Base-by-base conservation (phyloP, 2,329 filamentous ascomycete species). In the Xylariaceae sp. region DNA sequence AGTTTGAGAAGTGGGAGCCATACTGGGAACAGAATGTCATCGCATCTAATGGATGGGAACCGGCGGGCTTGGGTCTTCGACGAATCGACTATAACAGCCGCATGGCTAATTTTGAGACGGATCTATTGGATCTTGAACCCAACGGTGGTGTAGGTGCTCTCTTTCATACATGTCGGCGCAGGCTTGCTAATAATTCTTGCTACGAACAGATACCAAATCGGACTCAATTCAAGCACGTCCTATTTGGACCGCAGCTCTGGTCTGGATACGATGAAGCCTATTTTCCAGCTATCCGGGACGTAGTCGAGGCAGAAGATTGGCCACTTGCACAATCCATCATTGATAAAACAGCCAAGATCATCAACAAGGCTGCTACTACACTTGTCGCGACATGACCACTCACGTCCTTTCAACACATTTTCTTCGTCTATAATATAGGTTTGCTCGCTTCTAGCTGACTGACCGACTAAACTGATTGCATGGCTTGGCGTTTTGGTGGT, bases 171-270 rank as follows among this genome's bases (percentile, higher is more conserved):
- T 54, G 14, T 41, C 16, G 3, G 21, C 28, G 16, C 14, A n/a
- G n/a, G 11, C 43, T 34, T 19, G 26, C 31, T 56, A 24, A 58
- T 24, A 19, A 28, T 43, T n/a, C 2, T 33, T 16, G 2, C 34
- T 5, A 24, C 41, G 57, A 21, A 55, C 53, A 92, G 89, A 83
- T 96, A 4, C 90, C 91, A 34, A 91, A 91, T 66, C 87, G 94
- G 63, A 90, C 90, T 4, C 95, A 98, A 75, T 99, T 92, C 81
- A 96, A 96, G 74, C 95, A 97, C 74, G 83, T 96, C 69, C 78
- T 99, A 54, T 96, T 93, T 71, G 94, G 90, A 1, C 95, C 95
- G 0, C 85, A 91, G 68, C 78, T 85, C 2, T 93, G 91, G 88
- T 87, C 87, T 29, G 85, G 83, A 33, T 84, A 88, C 64, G 83